Base-by-base conservation (phyloP, 1,139 yeast species). In the Geotrichum candidum region DNA sequence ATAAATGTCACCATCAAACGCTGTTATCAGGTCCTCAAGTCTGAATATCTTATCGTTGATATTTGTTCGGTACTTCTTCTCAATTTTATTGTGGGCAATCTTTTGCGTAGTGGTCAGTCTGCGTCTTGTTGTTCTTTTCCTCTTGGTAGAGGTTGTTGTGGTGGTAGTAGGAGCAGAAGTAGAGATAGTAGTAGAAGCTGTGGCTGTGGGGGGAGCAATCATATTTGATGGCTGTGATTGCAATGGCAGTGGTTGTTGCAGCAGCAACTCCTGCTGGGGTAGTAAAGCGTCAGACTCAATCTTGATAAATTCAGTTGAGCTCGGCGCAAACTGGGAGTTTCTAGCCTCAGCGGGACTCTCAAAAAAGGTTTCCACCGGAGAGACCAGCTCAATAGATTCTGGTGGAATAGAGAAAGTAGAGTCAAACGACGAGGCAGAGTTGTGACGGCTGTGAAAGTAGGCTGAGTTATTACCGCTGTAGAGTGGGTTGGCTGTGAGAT, bases 31-130 rank as follows among this genome's bases (percentile, higher is more conserved):
- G 66, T 82, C 81, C 69, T 84, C 88, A 61, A 86, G 73, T 29
- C 84, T 84, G 10, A 87, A 87, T 63, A 87, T 86, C 72, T 86
- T 86, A 22, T 88, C 84, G 72, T 86, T 87, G 69, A 87, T 86
- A 71, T 86, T 86, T 63, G 86, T 85, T 71, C 92, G 77, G 73
- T 87, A 87, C 66, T 85, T 82, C 70, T 86, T 85, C 70, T 84
- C 90, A 65, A 86, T 85, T 70, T 83, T 83, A 72, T 85, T 85
- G 70, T 87, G 91, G 0, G 90, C 90, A 68, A 84, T 84, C 67
- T 86, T 85, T 73, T 86, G 90, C 65, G 82, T 79, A 7, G 80
- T 78, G 2, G 87, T 84, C 63, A 84, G 73, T 72, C 85, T 80
- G 73, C 84, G 84, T 69, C 87, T 76, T 59, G 84, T 81, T 1